Base-by-base conservation (phyloP, 179 eudicot species). In the Amaranthus tricolor region DNA sequence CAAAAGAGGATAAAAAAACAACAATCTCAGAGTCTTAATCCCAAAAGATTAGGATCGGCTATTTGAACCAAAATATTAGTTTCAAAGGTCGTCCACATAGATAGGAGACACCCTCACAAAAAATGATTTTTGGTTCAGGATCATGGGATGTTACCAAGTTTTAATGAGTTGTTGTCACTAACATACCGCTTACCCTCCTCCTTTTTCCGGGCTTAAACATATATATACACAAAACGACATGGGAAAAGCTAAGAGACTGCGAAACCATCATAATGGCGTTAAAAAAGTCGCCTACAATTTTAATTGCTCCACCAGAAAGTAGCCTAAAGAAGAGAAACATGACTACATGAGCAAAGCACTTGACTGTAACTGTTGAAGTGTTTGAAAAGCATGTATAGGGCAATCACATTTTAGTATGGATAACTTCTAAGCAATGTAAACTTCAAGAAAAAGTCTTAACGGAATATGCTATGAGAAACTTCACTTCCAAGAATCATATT, bases 361-460 rank as follows among this genome's bases (percentile, higher is more conserved):
- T 63, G 5, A 56, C 14, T 15, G n/a, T 13, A 20, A 48, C 64
- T 62, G 55, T 21, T 48, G 51, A 59, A 52, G 21, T 51, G 63
- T 52, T 73, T 62, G 52, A 6, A 63, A 53, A 40, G 5, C 70
- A 64, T 52, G 70, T 43, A 64, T 50, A 21, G 44, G 20, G 14
- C 71, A 53, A 31, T 12, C 14, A 52, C 59, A 68, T 21, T 52
- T 20, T 24, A 52, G 13, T 21, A 6, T 17, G 0, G 11, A 71
- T 44, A 64, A 66, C 74, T 71, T 57, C 40, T 57, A 11, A 57
- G 53, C 59, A 44, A 17, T 47, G 58, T 31, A 60, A 13, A 20
- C 67, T 72, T 62, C 54, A 47, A 20, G 12, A 48, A 61, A 72
- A 71, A 58, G 14, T 16, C 40, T 57, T 4, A 9, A 24, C 17